phyloP scores from a whole-genome alignment of 2,329 filamentous ascomycete species.

The Aspergillus sp. region DNA sequence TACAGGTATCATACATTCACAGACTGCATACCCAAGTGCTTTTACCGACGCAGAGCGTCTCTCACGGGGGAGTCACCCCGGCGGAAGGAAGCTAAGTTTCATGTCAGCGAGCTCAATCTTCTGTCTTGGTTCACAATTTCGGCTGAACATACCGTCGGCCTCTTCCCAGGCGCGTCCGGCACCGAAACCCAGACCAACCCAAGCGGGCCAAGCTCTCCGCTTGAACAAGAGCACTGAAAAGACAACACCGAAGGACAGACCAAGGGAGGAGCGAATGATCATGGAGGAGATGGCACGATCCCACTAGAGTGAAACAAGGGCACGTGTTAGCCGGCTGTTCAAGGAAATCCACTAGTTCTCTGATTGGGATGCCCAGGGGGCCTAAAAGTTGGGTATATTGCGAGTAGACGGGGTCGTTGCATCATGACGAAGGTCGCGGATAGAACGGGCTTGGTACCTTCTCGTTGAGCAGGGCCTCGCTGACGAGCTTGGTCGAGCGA shows the following conservation, averaged over 20 bases:
- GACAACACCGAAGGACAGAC: slow-evolving; percentile 94
- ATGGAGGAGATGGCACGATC: slow-evolving; percentile 97
- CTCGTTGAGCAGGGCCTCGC: slow-evolving; percentile 97
- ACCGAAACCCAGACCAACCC: slow-evolving; percentile 89
- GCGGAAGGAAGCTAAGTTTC: slow-evolving; percentile 42
- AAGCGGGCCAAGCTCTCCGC: slow-evolving; percentile 96
- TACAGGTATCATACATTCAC: slow-evolving; percentile 40
- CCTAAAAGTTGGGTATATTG: neutral
- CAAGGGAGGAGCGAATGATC: slow-evolving; percentile 93
- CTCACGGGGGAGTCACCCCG: slow-evolving; percentile 42
- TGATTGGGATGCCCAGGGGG: neutral
- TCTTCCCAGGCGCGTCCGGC: slow-evolving; percentile 97
- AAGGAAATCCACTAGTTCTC: neutral
- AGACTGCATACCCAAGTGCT: slow-evolving; percentile 16
- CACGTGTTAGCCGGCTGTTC: slow-evolving; percentile 17
- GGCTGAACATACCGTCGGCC: slow-evolving; percentile 71
- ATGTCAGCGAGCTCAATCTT: slow-evolving; percentile 14
- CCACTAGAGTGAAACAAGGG: slow-evolving; percentile 63
- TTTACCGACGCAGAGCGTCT: slow-evolving; percentile 40
- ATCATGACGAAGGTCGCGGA: neutral
- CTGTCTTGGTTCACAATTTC: neutral
- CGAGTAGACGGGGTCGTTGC: neutral
- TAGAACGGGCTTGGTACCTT: slow-evolving; percentile 66
- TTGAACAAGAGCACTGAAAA: slow-evolving; percentile 99
- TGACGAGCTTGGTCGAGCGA: slow-evolving; percentile 76